Conservation (phyloP, 306 rosid species). For the Sphenostylis stenocarpa region DNA sequence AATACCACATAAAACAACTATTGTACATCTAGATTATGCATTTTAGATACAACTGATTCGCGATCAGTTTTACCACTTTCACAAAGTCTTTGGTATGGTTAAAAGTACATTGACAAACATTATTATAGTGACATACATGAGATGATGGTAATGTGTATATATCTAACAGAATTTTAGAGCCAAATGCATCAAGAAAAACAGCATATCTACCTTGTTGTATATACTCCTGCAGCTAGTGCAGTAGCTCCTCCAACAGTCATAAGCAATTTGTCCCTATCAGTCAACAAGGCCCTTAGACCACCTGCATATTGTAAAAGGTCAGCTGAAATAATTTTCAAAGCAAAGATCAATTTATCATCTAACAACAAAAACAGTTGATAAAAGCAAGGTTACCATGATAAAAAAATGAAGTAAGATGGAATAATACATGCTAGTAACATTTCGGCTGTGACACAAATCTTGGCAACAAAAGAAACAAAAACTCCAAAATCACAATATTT, state of each 20-base stretch:
- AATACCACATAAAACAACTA: slow-evolving; percentile 14
- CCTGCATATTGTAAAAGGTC: slow-evolving; percentile 59
- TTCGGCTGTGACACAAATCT: background rate
- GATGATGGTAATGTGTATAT: background rate
- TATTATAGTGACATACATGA: background rate
- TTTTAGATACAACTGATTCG: slow-evolving; percentile 3
- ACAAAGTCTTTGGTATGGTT: background rate
- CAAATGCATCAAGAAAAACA: slow-evolving; percentile 24
- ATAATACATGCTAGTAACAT: slow-evolving; percentile 19
- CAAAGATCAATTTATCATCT: background rate
- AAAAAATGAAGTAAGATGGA: background rate
- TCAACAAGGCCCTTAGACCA: slow-evolving; percentile 77
- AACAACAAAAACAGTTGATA: slow-evolving; percentile 7
- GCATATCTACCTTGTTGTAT: slow-evolving; percentile 77
- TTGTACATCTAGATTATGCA: slow-evolving; percentile 9
- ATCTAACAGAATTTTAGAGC: slow-evolving; percentile 14
- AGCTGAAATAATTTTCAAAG: slow-evolving; percentile 17
- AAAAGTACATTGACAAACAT: background rate
- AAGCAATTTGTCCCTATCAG: slow-evolving; percentile 85
- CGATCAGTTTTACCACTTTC: background rate
- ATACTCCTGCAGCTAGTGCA: slow-evolving; percentile 97
- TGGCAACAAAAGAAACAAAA: background rate
- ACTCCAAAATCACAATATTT: background rate
- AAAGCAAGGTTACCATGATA: slow-evolving; percentile 19
- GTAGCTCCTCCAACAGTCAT: slow-evolving; percentile 99